Evolutionary conservation across 148 eudicot genomes (phyloP), one percentile per base, ranked within the genome.

Genomic region (Vaccinium macrocarpon): DNA sequence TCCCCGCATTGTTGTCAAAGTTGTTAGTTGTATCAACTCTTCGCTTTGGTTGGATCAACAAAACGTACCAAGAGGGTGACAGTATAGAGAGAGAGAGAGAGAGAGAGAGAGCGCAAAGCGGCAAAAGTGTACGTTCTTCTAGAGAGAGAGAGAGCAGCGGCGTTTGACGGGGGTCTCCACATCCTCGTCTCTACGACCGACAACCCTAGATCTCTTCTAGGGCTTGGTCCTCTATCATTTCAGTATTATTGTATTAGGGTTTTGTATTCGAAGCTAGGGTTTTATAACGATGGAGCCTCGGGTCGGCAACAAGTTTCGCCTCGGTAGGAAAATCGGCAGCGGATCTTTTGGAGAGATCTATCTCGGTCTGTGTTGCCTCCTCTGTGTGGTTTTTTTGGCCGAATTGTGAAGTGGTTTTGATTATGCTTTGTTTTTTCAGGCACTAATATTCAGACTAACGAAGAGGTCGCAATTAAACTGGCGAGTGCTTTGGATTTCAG

Each of bases 321-420:
- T 94, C 56, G 97, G 97, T 38, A 88, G 94, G 48, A 92, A 89
- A 88, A 92, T 94, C n/a, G 97, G 97, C 48, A 91, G 95, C 52
- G 97, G 97, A 87, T 94, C 97, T 1, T 94, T 94, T 70, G 97
- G 97, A 50, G 97, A 93, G 86, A 92, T 93, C 87, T 90, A 91
- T 87, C 90, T 93, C 6, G 97, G 97, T 92, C 14, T 57, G 57
- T 82, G n/a, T 23, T 29, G 50, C 35, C 52, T 80, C 10, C 48
- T 14, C 46, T 52, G 68, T 53, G 8, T 49, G 13, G 6, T 11
- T 2, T 72, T 66, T 8, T 81, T 84, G 50, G 53, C 21, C 3
- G 52, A 8, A 56, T 50, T 80, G 74, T 50, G 57, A 42, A 50
- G 55, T 55, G 62, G 32, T 70, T n/a, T 13, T 55, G 50, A 25